These are phyloP conservation scores for Chalciporus pseudorubinellus DNA, from an alignment of 768 basidiomycete genomes.

Conservation along the genomic window DNA sequence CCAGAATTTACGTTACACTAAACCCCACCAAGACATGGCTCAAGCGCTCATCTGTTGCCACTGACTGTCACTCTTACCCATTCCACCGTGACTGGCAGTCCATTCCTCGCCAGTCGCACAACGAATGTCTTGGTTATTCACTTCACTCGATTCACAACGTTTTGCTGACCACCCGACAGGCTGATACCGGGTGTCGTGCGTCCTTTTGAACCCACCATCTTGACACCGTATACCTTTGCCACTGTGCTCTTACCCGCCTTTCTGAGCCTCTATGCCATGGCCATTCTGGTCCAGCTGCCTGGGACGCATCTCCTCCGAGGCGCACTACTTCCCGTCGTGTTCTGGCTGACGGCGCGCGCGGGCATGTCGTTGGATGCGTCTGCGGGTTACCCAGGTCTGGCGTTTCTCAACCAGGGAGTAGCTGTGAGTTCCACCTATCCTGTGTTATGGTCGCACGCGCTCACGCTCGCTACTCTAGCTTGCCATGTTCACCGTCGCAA, in stretches of 20 bases:
- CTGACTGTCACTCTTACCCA: too few species aligned
- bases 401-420: slow-evolving; percentile 22
- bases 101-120: neutral
- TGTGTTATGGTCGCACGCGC: neutral
- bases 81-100: too few species aligned
- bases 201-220: slow-evolving; percentile 12
- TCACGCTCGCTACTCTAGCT: slow-evolving; percentile 16
- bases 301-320: slow-evolving; percentile 42
- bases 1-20: too few species aligned
- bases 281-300: slow-evolving; percentile 50
- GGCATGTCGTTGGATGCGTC: slow-evolving; percentile 29
- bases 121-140: slow-evolving; percentile 16
- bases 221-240: slow-evolving; percentile 30
- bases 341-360: slow-evolving; percentile 45
- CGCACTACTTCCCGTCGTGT: slow-evolving; percentile 48
- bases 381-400: slow-evolving; percentile 7
- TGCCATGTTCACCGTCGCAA: slow-evolving; percentile 19
- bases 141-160: neutral
- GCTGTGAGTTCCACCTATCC: slow-evolving; percentile 11
- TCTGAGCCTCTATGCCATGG: slow-evolving; percentile 48
- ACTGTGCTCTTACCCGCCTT: slow-evolving; percentile 42
- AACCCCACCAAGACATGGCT: too few species aligned
- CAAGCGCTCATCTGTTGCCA: too few species aligned
- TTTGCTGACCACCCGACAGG: slow-evolving; percentile 10
- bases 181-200: slow-evolving; percentile 5